Conservation (phyloP, 148 eudicot species). For the Chenopodium quinoa region DNA sequence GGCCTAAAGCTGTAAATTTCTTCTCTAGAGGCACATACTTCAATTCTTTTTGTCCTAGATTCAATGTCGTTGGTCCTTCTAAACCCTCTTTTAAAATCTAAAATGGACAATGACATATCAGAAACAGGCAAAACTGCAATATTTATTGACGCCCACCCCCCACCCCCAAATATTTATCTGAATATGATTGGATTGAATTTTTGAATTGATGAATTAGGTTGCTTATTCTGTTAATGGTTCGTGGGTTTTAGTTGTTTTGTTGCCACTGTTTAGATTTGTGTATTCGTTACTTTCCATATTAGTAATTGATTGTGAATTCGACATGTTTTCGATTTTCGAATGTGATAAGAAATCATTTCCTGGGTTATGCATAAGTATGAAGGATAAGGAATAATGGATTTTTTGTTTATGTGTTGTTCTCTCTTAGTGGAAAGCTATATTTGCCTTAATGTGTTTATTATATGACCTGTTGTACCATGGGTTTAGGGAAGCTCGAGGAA, state of each 20-base stretch:
- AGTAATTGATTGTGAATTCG: too few relatives aligned
- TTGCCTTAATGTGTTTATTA: not conserved
- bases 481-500: slow-evolving; percentile 54
- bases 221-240: not conserved
- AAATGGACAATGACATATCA: slow-evolving; percentile 21
- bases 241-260: not conserved
- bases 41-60: slow-evolving; percentile 47
- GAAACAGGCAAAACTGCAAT: not conserved
- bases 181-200: not conserved
- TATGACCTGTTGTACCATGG: slow-evolving; percentile 5
- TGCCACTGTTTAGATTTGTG: not conserved
- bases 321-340: not conserved
- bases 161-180: not conserved
- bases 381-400: not conserved
- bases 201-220: slow-evolving; percentile 10
- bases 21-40: slow-evolving; percentile 65
- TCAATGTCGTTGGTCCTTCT: slow-evolving; percentile 54
- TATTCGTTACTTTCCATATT: not conserved
- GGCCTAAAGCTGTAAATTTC: slow-evolving; percentile 80
- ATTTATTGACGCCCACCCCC: not conserved
- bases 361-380: not conserved
- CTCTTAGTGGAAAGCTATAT: not conserved
- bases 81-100: slow-evolving; percentile 74
- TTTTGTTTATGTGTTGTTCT: not conserved
- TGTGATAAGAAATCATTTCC: not conserved